These are phyloP conservation scores for Phytophthora palmivora DNA, from an alignment of 352 stramenopile genomes.

Conservation along the genomic window DNA sequence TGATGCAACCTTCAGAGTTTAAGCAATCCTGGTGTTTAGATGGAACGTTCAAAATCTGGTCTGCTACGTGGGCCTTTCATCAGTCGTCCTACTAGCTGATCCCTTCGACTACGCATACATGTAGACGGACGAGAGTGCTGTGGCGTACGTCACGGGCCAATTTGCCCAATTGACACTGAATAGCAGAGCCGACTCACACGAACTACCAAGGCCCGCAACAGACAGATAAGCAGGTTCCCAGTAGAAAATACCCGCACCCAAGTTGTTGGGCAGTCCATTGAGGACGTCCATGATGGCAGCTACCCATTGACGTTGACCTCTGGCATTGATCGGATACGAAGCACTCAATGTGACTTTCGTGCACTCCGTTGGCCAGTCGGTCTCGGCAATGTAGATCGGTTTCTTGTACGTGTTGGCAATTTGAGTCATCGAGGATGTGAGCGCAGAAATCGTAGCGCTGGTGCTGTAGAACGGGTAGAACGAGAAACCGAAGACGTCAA, in stretches of 20 bases:
- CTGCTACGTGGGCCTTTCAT: not conserved
- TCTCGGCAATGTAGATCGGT: conserved; percentile 40
- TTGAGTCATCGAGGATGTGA: conserved; percentile 35
- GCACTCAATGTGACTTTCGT: conserved; percentile 33
- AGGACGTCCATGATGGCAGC: conserved; percentile 33
- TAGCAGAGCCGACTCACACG: conserved; percentile 39
- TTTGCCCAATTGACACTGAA: conserved; percentile 39
- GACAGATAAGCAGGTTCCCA: conserved; percentile 42
- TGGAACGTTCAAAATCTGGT: not conserved
- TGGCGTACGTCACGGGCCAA: conserved; percentile 31
- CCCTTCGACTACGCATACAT: conserved; percentile 19
- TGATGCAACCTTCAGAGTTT: not conserved
- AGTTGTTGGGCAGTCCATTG: conserved; percentile 22
- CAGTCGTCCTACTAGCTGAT: no score
- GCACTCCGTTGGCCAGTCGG: conserved; percentile 41
- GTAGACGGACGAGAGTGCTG: conserved; percentile 32
- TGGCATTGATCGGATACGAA: conserved; percentile 29
- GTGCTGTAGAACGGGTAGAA: conserved; percentile 49
- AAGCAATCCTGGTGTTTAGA: not conserved
- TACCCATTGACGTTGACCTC: conserved; percentile 38
- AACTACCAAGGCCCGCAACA: conserved; percentile 29
- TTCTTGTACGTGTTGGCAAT: conserved; percentile 41
- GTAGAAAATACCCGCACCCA: conserved; percentile 44
- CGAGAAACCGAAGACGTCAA: conserved; percentile 44
- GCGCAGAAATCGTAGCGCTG: conserved; percentile 35